A percentile compares a stretch with the other conserved stretches of the same genome.
Conservation (phyloP, 1,284 basidiomycete genomes). For the Sparassis latifolia region DNA sequence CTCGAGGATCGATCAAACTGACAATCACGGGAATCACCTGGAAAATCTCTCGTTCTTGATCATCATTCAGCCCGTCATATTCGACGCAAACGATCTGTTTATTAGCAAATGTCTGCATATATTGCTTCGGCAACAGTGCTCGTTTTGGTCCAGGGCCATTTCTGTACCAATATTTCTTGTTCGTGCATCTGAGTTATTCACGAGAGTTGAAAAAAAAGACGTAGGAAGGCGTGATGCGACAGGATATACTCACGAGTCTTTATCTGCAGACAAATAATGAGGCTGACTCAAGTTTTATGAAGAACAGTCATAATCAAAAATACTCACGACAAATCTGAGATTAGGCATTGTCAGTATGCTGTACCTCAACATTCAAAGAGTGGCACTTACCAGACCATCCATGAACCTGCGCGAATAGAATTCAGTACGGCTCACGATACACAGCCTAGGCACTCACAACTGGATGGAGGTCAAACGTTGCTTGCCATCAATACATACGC, state of each 20-base stretch:
- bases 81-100: slow-evolving; percentile 73
- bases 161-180: slow-evolving; percentile 50
- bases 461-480: slow-evolving; percentile 71
- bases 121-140: slow-evolving; percentile 40
- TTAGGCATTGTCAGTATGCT: neutral
- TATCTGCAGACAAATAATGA: slow-evolving; percentile 31
- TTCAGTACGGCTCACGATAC: neutral
- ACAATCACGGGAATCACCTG: slow-evolving; percentile 36
- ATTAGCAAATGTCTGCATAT: slow-evolving; percentile 47
- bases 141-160: slow-evolving; percentile 22
- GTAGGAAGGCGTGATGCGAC: neutral
- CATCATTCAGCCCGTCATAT: slow-evolving; percentile 53
- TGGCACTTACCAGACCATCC: slow-evolving; percentile 54
- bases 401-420: slow-evolving; percentile 44
- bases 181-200: slow-evolving; percentile 24
- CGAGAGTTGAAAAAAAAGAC: neutral
- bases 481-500: slow-evolving; percentile 73
- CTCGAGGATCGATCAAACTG: neutral
- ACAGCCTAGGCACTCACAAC: slow-evolving; percentile 31
- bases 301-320: neutral
- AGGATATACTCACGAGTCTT: slow-evolving; percentile 43
- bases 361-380: neutral
- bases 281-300: neutral
- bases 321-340: slow-evolving; percentile 24
- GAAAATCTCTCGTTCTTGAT: slow-evolving; percentile 70